Base-by-base conservation (phyloP, 306 rosid genomes). In the Urtica urens region DNA sequence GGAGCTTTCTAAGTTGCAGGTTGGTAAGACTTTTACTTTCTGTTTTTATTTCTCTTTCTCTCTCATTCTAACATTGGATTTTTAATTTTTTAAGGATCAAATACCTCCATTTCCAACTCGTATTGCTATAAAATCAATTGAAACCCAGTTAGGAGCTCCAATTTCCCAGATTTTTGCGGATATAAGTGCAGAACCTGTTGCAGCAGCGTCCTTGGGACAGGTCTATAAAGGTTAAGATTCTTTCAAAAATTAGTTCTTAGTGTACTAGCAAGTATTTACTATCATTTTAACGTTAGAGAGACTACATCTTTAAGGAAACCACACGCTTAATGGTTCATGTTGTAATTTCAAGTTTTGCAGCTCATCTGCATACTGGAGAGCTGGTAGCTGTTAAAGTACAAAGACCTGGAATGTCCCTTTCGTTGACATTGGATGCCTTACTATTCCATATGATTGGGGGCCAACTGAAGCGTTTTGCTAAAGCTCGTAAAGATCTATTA, bases 171-270 rank as follows among this genome's bases (percentile, higher is more conserved):
- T 88, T 68, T 88, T 84, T 68, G 63, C 73, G 16, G 90, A 88
- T 57, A 78, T 84, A 43, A 88, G 90, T 56, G 64, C 81, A 26
- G 60, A 63, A 67, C 97, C 97, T 45, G 37, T 88, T 62, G 97
- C 95, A 45, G 90, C 97, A 48, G 97, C 97, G 62, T 88, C 97
- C 35, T 65, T 88, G 46, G 97, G 97, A 62, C 95, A 88, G 72
- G 97, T 81, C 63, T 88, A 84, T 75, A 88, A 81, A 76, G 97
- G 95, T 84, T 65, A 53, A 80, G 38, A 49, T 26, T 51, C 23
- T 44, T 44, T 38, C 53, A 13, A 25, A 22, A 24, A 33, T 41
- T 17, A 10, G 3, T 8, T 19, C 12, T 38, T 12, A 28, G 8
- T 7, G 10, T 27, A 17, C 41, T 4, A 41, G 12, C 24, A 9